Conservation (phyloP, 2,329 filamentous ascomycete genomes). For the Ascocoryne sarcoides region DNA sequence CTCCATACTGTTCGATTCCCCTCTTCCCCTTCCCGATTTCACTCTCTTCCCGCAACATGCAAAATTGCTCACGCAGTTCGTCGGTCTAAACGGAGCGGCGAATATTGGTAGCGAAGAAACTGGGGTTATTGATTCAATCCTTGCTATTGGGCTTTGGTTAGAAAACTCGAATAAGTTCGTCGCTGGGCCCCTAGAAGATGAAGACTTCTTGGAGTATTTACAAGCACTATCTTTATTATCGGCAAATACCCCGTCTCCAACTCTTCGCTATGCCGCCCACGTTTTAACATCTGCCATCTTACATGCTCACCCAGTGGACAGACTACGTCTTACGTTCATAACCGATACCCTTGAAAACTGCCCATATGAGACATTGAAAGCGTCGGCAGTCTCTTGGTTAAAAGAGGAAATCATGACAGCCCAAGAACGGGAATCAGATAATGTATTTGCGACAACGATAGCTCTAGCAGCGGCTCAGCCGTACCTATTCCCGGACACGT, state of each 20-base stretch:
- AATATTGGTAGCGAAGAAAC: constrained; percentile 38
- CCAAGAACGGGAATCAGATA: constrained; percentile 25
- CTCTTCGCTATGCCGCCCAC: constrained; percentile 30
- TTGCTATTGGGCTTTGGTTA: constrained; percentile 52
- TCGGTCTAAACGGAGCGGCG: constrained; percentile 40
- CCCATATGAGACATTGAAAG: constrained; percentile 53
- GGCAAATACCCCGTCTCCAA: constrained; percentile 31
- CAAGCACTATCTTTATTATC: constrained; percentile 36
- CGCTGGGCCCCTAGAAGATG: constrained; percentile 27
- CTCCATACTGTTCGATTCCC: constrained; percentile 49
- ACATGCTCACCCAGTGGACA: constrained; percentile 51
- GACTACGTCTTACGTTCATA: constrained; percentile 50
- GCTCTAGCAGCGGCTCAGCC: constrained; percentile 54
- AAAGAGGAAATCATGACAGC: constrained; percentile 49
- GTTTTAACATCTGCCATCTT: constrained; percentile 29
- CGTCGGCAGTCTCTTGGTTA: constrained; percentile 54
- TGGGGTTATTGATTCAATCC: constrained; percentile 49
- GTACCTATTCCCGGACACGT: constrained; percentile 49
- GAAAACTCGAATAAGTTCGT: constrained; percentile 40
- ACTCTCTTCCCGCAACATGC: constrained; percentile 53
- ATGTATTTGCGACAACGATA: constrained; percentile 42
- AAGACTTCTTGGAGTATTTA: constrained; percentile 50
- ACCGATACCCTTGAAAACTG: constrained; percentile 59
- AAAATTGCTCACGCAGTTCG: constrained; percentile 43
- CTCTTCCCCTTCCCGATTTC: constrained; percentile 43